Conservation (phyloP, 1,139 yeast species). For the Protomyces arabidopsidicola region DNA sequence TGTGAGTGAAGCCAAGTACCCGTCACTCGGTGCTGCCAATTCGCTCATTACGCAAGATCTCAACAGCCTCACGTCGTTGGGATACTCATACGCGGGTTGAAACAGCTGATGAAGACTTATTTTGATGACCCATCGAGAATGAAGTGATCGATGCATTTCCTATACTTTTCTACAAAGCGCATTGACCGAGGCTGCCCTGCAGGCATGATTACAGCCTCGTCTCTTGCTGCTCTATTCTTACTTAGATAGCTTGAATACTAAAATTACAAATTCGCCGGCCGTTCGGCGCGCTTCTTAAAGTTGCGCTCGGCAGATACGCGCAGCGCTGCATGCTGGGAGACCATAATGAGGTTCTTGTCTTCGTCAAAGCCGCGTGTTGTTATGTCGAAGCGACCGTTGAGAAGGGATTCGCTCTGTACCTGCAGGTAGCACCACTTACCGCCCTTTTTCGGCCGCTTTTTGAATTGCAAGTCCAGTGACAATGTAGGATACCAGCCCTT, state of each 20-base stretch:
- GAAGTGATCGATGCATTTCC: background rate
- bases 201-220: background rate
- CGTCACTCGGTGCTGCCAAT: constrained; percentile 16
- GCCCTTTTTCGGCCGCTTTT: constrained; percentile 4
- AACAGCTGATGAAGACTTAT: background rate
- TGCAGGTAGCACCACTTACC: constrained; percentile 6
- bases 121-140: background rate
- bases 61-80: constrained; percentile 6
- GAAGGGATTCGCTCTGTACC: constrained; percentile 17
- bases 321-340: constrained; percentile 18
- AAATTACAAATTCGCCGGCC: background rate
- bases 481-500: constrained; percentile 22
- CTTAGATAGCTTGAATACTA: background rate
- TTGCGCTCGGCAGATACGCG: constrained; percentile 16
- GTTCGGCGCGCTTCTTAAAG: constrained; percentile 3
- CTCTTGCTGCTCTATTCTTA: background rate
- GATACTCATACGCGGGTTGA: background rate
- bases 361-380: constrained; percentile 17
- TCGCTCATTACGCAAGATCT: constrained; percentile 10
- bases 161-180: background rate
- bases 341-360: constrained; percentile 8
- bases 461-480: constrained; percentile 22
- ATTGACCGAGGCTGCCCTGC: background rate
- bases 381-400: constrained; percentile 20
- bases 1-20: constrained; percentile 19